Percentiles rank a stretch among this genome's conserved stretches.
phyloP scores from a whole-genome alignment of 2,329 filamentous ascomycete species.

The Neonectria neomacrospora region DNA sequence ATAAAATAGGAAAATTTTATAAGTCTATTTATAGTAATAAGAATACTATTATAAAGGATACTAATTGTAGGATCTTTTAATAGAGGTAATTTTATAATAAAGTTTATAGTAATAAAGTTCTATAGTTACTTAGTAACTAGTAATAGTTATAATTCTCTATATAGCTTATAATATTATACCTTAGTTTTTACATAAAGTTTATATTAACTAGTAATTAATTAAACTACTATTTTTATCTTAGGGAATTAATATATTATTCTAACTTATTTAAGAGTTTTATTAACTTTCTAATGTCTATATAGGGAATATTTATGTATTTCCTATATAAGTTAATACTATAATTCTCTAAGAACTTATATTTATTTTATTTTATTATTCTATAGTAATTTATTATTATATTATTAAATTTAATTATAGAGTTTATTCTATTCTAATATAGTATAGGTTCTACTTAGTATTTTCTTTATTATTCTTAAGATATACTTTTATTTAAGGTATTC shows the following conservation, averaged over 20 bases:
- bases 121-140: too few relatives aligned
- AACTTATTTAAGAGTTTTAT: slow-evolving; percentile 20
- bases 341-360: background rate
- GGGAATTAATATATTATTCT: slow-evolving; percentile 14
- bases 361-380: background rate
- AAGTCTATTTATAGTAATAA: too few relatives aligned
- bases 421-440: background rate
- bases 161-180: too few relatives aligned
- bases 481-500: background rate
- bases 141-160: too few relatives aligned
- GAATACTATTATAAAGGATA: too few relatives aligned
- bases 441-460: background rate
- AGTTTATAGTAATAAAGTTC: too few relatives aligned
- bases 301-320: slow-evolving; percentile 14
- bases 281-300: slow-evolving; percentile 27
- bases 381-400: background rate
- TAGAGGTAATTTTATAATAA: too few relatives aligned
- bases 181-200: too few relatives aligned
- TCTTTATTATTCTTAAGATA: background rate
- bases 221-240: too few relatives aligned
- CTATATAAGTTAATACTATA: slow-evolving; percentile 20
- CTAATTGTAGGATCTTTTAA: too few relatives aligned
- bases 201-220: too few relatives aligned
- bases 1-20: too few relatives aligned
- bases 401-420: background rate